A percentile compares a stretch with the other conserved stretches of the same genome.
Conservation (phyloP, 2,329 filamentous ascomycete genomes). For the Penicillium sp. region DNA sequence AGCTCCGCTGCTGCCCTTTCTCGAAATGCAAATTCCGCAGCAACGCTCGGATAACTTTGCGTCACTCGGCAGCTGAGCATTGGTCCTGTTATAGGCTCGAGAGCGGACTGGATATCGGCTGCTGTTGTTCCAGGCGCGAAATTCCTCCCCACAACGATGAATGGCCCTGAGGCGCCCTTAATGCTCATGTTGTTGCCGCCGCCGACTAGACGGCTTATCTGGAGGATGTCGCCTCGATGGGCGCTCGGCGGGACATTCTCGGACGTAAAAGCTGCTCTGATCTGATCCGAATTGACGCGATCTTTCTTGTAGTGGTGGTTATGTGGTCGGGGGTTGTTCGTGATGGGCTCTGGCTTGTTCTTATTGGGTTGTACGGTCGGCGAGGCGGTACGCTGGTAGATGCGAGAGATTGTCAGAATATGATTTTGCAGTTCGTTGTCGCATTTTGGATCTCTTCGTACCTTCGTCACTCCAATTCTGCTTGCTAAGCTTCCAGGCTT, state of each 20-base stretch:
- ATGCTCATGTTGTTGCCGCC: constrained; percentile 49
- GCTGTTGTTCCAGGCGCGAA: constrained; percentile 65
- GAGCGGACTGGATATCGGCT: constrained; percentile 60
- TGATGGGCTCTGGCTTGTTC: constrained; percentile 37
- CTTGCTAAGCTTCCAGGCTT: constrained; percentile 54
- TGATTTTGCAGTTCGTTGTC: neutral
- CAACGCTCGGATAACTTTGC: constrained; percentile 53
- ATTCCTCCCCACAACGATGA: constrained; percentile 58
- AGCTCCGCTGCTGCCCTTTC: constrained; percentile 56
- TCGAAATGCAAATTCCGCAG: constrained; percentile 57
- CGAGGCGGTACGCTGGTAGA: constrained; percentile 40
- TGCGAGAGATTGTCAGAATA: neutral
- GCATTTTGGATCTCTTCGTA: constrained; percentile 20
- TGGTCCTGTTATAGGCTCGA: constrained; percentile 52
- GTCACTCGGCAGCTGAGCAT: constrained; percentile 54
- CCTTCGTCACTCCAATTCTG: constrained; percentile 58
- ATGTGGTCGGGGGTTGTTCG: constrained; percentile 20
- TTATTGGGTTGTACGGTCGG: constrained; percentile 38
- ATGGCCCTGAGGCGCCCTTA: constrained; percentile 53
- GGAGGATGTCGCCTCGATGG: constrained; percentile 28
- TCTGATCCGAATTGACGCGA: constrained; percentile 34
- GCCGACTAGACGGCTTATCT: neutral
- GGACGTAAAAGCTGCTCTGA: constrained; percentile 31
- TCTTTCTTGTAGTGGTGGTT: constrained; percentile 31
- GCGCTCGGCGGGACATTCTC: constrained; percentile 31